Base-by-base conservation (phyloP, 257 asterid species). In the Penstemon davidsonii region DNA sequence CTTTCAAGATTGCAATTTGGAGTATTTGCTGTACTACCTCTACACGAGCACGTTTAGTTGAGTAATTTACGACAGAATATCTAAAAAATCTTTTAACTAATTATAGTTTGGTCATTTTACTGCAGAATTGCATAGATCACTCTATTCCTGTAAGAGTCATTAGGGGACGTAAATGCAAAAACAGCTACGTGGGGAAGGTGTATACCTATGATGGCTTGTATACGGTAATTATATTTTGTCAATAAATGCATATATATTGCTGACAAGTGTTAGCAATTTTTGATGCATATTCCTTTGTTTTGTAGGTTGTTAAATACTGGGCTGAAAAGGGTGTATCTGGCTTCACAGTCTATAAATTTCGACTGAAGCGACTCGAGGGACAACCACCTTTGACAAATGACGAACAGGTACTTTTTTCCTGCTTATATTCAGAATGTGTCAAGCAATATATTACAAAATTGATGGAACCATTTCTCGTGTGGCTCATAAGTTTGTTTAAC, bases 161-260 rank as follows among this genome's bases (percentile, higher is more conserved):
- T 4, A 93, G 98, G 11, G 98, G 98, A 53, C 98, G 91, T 71
- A 78, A 82, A 72, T 86, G 93, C 67, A 64, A 49, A 62, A 76
- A 79, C 58, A 92, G 98, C 77, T 88, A 90, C 12, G 97, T 83
- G n/a, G 88, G 91, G 51, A 92, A 86, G 76, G 97, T 92, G 66
- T 92, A 90, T 51, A 88, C 98, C 7, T 92, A 92, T 70, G 98
- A 92, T 79, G 98, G 98, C 64, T 74, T 92, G 64, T 92, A 92
- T 80, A 72, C 66, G 93, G 98, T 92, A 77, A 42, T 68, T 69
- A 39, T 57, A n/a, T 37, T 47, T 67, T 66, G 50, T 46, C 5
- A 10, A 7, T 40, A 61, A 54, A 12, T 59, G 37, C 55, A 41
- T 50, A 55, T 6, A 19, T 25, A 6, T 18, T 45, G 4, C 50